These are phyloP conservation scores for Excoecaria cochinchinensis DNA, from an alignment of 345 rosid species.

Conservation along the genomic window DNA sequence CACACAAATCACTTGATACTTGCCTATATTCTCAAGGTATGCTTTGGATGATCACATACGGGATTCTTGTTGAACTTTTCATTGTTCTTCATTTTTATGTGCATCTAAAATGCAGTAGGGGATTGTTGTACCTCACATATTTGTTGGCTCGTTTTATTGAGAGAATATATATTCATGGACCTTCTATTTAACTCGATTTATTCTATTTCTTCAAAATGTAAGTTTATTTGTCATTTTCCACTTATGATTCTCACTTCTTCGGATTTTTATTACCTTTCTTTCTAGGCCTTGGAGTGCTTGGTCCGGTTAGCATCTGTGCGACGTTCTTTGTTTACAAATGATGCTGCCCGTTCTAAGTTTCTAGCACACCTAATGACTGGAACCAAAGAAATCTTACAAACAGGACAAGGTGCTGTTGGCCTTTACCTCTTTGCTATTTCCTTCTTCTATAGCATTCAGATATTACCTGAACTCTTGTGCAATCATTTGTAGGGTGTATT, in stretches of 20 bases:
- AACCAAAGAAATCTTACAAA: conserved; percentile 91
- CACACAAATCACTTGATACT: background rate
- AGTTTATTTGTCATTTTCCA: background rate
- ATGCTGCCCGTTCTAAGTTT: conserved; percentile 80
- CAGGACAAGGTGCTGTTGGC: conserved; percentile 64
- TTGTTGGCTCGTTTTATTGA: background rate
- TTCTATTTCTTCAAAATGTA: background rate
- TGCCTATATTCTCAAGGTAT: background rate
- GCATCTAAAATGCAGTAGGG: background rate
- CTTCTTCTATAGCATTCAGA: background rate
- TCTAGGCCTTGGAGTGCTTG: conserved; percentile 96
- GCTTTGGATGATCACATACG: background rate
- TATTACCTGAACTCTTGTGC: background rate
- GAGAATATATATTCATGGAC: conserved; percentile 8
- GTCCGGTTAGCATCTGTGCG: conserved; percentile 96
- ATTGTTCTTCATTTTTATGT: background rate
- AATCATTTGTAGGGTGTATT: background rate
- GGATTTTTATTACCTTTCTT: conserved; percentile 19
- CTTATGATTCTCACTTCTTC: conserved; percentile 4
- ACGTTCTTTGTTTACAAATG: conserved; percentile 86
- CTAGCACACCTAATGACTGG: conserved; percentile 86
- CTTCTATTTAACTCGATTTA: background rate
- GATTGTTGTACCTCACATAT: background rate
- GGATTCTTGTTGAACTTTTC: background rate
- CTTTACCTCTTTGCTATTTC: background rate